phyloP scores from a whole-genome alignment of 306 rosid genomes.

The Rubus idaeus region DNA sequence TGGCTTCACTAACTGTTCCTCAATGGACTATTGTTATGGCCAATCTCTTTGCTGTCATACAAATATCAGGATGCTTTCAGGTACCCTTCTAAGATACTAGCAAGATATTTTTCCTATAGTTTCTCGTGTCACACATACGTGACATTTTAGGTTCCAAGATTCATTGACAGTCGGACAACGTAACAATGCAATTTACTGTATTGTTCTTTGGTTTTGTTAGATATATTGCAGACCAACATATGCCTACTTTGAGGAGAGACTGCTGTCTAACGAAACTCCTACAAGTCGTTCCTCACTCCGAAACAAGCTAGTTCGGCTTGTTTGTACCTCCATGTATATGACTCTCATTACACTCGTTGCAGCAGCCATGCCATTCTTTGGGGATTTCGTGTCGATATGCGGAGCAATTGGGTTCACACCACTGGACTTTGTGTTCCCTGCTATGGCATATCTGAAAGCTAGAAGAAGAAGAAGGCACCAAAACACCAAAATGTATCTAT shows the following conservation, averaged over 20 bases:
- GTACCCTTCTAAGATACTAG: constrained; percentile 18
- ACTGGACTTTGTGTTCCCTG: constrained; percentile 71
- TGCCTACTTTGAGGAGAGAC: constrained; percentile 57
- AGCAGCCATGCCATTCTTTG: constrained; percentile 76
- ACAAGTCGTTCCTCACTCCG: constrained; percentile 14
- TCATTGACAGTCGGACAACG: not conserved
- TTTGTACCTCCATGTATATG: constrained; percentile 48
- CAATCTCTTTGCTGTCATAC: constrained; percentile 70
- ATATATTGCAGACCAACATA: constrained; percentile 86
- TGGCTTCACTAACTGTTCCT: constrained; percentile 55
- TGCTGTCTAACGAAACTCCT: constrained; percentile 28
- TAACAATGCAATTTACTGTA: not conserved
- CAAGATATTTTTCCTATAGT: too few relatives aligned
- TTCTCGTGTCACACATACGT: too few relatives aligned
- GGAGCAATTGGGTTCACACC: constrained; percentile 80
- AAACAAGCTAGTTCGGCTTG: constrained; percentile 36
- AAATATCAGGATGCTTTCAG: constrained; percentile 81
- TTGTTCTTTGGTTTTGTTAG: constrained; percentile 25
- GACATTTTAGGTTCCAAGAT: not conserved
- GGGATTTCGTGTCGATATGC: constrained; percentile 71
- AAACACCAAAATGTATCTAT: constrained; percentile 33
- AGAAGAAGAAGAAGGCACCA: constrained; percentile 41
- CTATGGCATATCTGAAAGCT: constrained; percentile 66
- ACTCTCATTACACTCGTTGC: constrained; percentile 57
- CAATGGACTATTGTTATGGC: constrained; percentile 78